These are phyloP conservation scores for Aciculoconidium aculeatum DNA, from an alignment of 805 yeast species.

Conservation along the genomic window DNA sequence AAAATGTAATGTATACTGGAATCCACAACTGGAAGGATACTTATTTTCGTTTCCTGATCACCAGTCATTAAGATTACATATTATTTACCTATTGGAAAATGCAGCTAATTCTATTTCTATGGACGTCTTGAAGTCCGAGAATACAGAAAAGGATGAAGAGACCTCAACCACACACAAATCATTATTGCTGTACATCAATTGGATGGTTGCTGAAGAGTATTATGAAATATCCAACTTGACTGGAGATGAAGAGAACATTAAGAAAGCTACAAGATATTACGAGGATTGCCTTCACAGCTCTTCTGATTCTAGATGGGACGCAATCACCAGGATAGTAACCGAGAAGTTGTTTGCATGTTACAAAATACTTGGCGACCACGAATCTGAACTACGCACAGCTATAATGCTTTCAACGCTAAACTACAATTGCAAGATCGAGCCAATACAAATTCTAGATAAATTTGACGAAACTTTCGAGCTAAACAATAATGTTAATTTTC, in stretches of 20 bases:
- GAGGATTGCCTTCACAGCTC: constrained; percentile 8
- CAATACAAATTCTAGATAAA: constrained; percentile 2
- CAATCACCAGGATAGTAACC: constrained; percentile 25
- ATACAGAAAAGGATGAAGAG: constrained; percentile 1
- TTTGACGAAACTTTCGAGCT: neutral
- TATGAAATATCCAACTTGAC: constrained; percentile 8
- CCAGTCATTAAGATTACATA: constrained; percentile 4
- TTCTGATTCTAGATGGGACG: constrained; percentile 29
- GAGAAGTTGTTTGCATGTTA: constrained; percentile 36
- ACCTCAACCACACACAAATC: no score
- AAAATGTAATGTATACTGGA: neutral
- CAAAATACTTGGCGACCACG: constrained; percentile 18
- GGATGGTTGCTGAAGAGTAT: constrained; percentile 48
- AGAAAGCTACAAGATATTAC: constrained; percentile 17
- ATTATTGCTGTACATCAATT: constrained; percentile 29
- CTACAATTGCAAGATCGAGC: no score
- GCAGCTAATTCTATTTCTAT: constrained; percentile 1
- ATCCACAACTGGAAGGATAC: constrained; percentile 3
- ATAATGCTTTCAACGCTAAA: constrained; percentile 5
- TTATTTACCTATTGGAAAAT: constrained; percentile 5
- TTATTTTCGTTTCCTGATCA: constrained; percentile 6
- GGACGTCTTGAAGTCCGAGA: neutral
- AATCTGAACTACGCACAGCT: constrained; percentile 6
- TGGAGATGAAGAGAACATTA: constrained; percentile 5
- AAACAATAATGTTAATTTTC: neutral